phyloP scores from a whole-genome alignment of 306 rosid species.

The Rosa lucieae region DNA sequence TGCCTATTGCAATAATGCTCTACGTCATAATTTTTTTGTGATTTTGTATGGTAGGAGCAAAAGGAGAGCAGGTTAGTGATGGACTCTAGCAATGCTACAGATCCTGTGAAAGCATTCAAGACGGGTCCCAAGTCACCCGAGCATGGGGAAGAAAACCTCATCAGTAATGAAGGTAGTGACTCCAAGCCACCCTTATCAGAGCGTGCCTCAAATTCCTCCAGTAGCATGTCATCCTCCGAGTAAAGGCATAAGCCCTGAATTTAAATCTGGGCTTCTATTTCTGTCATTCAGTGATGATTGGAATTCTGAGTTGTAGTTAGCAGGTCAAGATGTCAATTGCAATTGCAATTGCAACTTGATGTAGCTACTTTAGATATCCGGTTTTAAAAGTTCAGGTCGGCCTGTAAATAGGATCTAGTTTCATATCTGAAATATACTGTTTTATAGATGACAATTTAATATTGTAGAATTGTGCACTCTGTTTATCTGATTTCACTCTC shows the following conservation, averaged over 20 bases:
- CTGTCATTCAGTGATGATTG: slow-evolving; percentile 8
- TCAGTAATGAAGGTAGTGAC: slow-evolving; percentile 43
- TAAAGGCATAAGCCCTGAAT: slow-evolving; percentile 43
- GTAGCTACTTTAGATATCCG: slow-evolving; percentile 10
- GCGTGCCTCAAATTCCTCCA: slow-evolving; percentile 39
- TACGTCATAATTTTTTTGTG: not conserved
- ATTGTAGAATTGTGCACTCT: not conserved
- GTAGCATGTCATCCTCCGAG: slow-evolving; percentile 40
- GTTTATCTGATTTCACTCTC: not conserved
- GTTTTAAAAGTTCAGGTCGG: slow-evolving; percentile 34
- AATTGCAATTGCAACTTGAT: slow-evolving; percentile 25
- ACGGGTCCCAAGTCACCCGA: slow-evolving; percentile 45
- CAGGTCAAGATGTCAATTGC: slow-evolving; percentile 20
- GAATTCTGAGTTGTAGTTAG: slow-evolving; percentile 10
- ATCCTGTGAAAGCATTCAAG: slow-evolving; percentile 63
- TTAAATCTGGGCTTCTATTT: slow-evolving; percentile 24
- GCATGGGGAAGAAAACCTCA: slow-evolving; percentile 45
- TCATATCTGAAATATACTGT: slow-evolving; percentile 17
- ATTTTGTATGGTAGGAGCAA: slow-evolving; percentile 59
- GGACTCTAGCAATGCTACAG: slow-evolving; percentile 62
- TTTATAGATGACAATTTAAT: not conserved
- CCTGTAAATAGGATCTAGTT: slow-evolving; percentile 51
- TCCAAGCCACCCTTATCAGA: slow-evolving; percentile 38
- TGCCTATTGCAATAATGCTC: not conserved
- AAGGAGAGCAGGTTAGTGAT: slow-evolving; percentile 51